These are phyloP conservation scores for Kodamaea suecica DNA, from an alignment of 1,139 yeast species.

Conservation along the genomic window DNA sequence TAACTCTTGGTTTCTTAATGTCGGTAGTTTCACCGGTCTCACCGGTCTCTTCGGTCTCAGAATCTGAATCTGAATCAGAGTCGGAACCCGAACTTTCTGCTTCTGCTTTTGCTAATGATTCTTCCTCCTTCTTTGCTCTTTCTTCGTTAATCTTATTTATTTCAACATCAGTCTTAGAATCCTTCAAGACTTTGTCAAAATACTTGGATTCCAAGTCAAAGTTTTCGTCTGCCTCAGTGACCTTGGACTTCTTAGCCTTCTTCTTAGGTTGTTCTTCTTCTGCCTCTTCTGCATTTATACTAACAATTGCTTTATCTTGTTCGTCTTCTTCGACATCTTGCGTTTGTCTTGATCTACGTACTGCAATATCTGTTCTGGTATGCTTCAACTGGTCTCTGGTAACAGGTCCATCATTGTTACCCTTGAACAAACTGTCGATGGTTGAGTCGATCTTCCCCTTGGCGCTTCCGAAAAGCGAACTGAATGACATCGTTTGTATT, in stretches of 20 bases:
- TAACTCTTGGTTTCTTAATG: constrained; percentile 8
- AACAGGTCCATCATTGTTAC: constrained; percentile 34
- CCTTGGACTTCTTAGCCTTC: constrained; percentile 11
- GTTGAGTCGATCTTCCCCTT: constrained; percentile 34
- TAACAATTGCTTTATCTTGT: constrained; percentile 14
- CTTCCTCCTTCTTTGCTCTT: constrained; percentile 10
- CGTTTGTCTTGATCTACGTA: constrained; percentile 12
- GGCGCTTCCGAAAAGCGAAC: constrained; percentile 30
- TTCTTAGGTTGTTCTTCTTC: constrained; percentile 13
- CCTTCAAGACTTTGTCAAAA: constrained; percentile 37
- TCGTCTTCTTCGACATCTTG: constrained; percentile 19
- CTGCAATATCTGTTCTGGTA: constrained; percentile 25
- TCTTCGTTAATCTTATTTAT: constrained; percentile 16
- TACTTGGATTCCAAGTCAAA: constrained; percentile 50
- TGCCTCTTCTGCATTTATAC: no score
- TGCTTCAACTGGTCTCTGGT: constrained; percentile 26
- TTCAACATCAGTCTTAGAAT: constrained; percentile 12
- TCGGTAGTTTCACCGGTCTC: constrained; percentile 12
- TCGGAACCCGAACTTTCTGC: constrained; percentile 11
- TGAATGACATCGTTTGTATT: constrained; percentile 29
- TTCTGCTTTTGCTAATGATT: constrained; percentile 14
- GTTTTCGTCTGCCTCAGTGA: constrained; percentile 33
- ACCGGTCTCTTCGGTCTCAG: constrained; percentile 14
- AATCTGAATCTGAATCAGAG: constrained; percentile 19
- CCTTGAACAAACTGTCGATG: constrained; percentile 41